Percentiles rank a stretch among this genome's conserved stretches.
Evolutionary conservation across 73 alveolate species (phyloP).

Genomic region (Tetrahymena malaccensis): DNA sequence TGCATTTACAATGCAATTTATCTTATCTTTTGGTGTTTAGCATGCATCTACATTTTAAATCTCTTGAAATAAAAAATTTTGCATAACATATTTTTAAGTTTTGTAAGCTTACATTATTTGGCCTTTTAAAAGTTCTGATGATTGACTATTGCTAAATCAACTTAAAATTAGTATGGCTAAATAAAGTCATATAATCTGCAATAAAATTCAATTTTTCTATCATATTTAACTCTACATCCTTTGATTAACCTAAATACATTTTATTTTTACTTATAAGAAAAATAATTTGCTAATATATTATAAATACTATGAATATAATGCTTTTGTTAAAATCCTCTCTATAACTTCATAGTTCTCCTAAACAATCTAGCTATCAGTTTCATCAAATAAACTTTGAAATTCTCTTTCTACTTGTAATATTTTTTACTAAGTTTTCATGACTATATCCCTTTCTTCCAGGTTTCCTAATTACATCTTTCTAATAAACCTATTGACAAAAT

Average conservation of each 20-base stretch:
- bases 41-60: neutral
- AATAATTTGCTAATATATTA: neutral
- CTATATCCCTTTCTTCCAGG: neutral
- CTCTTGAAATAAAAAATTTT: neutral
- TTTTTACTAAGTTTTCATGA: neutral
- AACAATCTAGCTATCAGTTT: neutral
- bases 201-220: neutral
- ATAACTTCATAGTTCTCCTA: neutral
- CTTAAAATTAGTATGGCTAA: neutral
- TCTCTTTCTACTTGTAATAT: neutral
- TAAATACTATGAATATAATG: neutral
- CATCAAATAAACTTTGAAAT: neutral
- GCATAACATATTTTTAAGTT: neutral
- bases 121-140: neutral
- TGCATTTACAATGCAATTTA: neutral
- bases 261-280: neutral
- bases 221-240: neutral
- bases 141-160: neutral
- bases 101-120: neutral
- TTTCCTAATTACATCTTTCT: neutral
- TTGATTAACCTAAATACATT: neutral
- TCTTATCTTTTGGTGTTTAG: neutral
- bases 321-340: neutral
- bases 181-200: neutral
- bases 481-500: neutral